phyloP scores from a whole-genome alignment of 768 basidiomycete genomes.

The Kwoniella pini region DNA sequence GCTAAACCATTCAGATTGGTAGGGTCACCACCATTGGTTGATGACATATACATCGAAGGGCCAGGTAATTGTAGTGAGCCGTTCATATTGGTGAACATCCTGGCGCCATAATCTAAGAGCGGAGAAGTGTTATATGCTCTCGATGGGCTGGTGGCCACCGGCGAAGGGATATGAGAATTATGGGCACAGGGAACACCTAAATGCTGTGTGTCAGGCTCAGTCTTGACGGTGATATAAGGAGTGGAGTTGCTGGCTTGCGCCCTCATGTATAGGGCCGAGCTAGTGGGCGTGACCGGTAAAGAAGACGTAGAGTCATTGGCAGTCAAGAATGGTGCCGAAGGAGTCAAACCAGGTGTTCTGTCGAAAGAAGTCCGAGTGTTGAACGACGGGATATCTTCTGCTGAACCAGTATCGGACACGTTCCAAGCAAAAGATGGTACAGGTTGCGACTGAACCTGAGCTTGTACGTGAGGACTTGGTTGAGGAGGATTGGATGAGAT shows the following conservation, averaged over 20 bases:
- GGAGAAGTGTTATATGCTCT: background rate
- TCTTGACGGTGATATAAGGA: constrained; percentile 12
- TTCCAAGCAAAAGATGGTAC: constrained; percentile 18
- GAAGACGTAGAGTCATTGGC: background rate
- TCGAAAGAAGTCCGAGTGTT: background rate
- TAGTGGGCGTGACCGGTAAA: constrained; percentile 14
- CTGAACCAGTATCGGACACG: constrained; percentile 4
- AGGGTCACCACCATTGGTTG: constrained; percentile 12
- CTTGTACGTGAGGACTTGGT: background rate
- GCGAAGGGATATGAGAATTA: background rate
- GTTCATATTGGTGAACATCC: constrained; percentile 23
- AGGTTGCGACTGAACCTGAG: background rate
- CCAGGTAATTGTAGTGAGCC: constrained; percentile 9
- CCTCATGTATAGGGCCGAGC: background rate
- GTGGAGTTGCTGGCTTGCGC: background rate
- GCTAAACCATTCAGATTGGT: constrained; percentile 11
- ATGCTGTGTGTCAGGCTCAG: constrained; percentile 15
- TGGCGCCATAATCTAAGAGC: constrained; percentile 12
- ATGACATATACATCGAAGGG: constrained; percentile 17
- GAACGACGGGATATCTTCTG: background rate
- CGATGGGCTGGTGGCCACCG: background rate
- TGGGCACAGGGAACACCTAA: background rate
- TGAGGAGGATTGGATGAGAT: background rate
- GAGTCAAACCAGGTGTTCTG: background rate
- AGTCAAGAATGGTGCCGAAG: background rate